Base-by-base conservation (phyloP, 2,329 filamentous ascomycete species). In the Scedosporium apiospermum region DNA sequence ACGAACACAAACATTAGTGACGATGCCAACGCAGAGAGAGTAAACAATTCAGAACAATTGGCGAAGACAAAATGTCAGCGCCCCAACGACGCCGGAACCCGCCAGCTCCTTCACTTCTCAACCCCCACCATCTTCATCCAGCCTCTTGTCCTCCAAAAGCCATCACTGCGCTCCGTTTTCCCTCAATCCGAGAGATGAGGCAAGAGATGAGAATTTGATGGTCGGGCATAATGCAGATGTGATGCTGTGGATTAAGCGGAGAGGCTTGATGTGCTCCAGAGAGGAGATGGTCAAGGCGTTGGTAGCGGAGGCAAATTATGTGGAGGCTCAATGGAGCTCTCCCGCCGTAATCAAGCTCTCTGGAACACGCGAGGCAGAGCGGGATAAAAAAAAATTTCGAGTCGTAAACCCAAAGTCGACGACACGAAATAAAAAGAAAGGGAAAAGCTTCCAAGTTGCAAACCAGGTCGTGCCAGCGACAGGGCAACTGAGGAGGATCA, bases 1-100 rank as follows among this genome's bases (percentile, higher is more conserved):
- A 66, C 62, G 66, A 69, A 59, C 44, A 57, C 23, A 60, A 60
- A 57, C 60, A 57, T 62, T 57, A 62, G 60, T 27, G 60, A 57
- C 49, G 51, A 42, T 62, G 59, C 59, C 59, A 61, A 61, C 59
- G 27, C 59, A 61, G 26, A 51, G 49, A 34, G 34, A 38, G 34
- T 12, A 18, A n/a, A 58, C 30, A 21, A 41, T 61, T 21, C 16
- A 51, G 14, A 46, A 51, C 59, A 51, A 26, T 44, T 51, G 44
- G 44, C 59, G 18, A 44, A 46, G 21, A 16, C 18, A 49, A 49
- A 53, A 49, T 6, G 44, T 57, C 21, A 44, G 12, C 44, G 30
- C 4, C 14, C 27, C 26, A 34, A 18, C 18, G 49, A 57, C 60
- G 60, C 60, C 21, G 60, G 49, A 49, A 55, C 46, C 59, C 59